Percentiles rank a stretch among this genome's conserved stretches.
Evolutionary conservation across 148 eudicot species (phyloP).

Genomic region (Beta vulgaris): DNA sequence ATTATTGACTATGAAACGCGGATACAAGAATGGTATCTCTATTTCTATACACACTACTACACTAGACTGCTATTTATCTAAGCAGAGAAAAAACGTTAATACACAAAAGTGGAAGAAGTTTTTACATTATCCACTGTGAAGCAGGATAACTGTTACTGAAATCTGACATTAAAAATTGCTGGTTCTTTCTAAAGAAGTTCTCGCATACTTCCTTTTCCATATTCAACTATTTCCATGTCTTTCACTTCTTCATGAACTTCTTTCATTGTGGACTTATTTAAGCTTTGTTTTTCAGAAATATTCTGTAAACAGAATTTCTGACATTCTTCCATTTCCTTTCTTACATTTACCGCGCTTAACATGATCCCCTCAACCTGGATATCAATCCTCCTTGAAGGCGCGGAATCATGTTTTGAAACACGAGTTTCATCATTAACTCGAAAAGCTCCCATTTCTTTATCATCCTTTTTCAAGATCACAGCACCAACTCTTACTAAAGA

Average conservation of each 20-base stretch:
- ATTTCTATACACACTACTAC: background rate
- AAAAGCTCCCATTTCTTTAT: background rate
- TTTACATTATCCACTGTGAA: conserved; percentile 6
- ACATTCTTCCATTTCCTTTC: conserved; percentile 1
- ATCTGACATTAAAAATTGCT: background rate
- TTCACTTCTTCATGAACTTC: conserved; percentile 4
- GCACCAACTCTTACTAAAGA: conserved; percentile 15
- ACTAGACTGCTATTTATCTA: too few species aligned
- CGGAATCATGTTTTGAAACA: conserved; percentile 19
- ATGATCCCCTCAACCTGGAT: conserved; percentile 15
- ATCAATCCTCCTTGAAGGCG: conserved; percentile 24
- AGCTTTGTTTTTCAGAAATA: background rate
- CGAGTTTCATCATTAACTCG: conserved; percentile 28
- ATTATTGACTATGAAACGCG: background rate
- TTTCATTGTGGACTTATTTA: background rate
- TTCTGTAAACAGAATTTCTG: conserved; percentile 10
- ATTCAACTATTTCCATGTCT: background rate
- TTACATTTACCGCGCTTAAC: conserved; percentile 1
- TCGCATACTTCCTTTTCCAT: conserved; percentile 15
- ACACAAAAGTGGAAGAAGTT: background rate
- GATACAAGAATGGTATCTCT: background rate
- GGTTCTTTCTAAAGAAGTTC: conserved; percentile 15
- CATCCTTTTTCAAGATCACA: conserved; percentile 18
- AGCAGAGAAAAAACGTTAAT: background rate
- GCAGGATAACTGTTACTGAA: background rate